Evolutionary conservation across 2,329 filamentous ascomycete species (phyloP), one percentile per base, ranked within the genome.

Genomic region (Claviceps capensis): DNA sequence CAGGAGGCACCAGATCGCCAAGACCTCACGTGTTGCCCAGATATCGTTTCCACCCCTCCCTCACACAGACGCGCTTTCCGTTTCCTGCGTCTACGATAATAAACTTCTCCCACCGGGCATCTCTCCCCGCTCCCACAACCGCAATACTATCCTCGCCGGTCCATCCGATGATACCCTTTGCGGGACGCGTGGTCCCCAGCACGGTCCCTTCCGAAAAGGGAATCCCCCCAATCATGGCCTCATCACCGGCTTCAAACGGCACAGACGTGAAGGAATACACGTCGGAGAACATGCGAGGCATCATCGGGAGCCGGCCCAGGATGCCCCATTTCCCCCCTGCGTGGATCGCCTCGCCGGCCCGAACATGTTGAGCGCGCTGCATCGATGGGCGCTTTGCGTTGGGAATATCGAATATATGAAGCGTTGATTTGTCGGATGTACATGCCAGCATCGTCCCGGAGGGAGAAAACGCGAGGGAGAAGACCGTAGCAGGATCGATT

Each of bases 381-480:
- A 62, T 58, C 6, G 63, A 59, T 3, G 67, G 65, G 56, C 69
- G 71, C 49, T 71, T 72, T 8, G 73, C 70, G 54, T 78, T 76
- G 4, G 85, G 84, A 1, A 96, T 76, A 62, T 97, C 89, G 63
- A 96, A 98, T 40, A 98, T 78, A 67, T 98, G 93, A 11, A 98
- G 75, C 0, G 90, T 98, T 5, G 88, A 90, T 69, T 97, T 98
- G 73, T 98, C 93, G 1, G 90, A 96, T 1, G 91, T 97, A 55
- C 89, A 91, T 26, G 93, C 93, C 11, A 97, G 76, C 63, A 89
- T 78, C 44, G 77, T 79, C 49, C 85, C 86, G 1, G 83, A 83
- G 0, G 90, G 90, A 19, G 87, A 94, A 65, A 98, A 93, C 11
- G 85, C 84, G 11, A 98, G 74, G 2, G 87, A 91, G 69, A 87